Base-by-base conservation (phyloP, 306 rosid genomes). In the Malus asiatica region DNA sequence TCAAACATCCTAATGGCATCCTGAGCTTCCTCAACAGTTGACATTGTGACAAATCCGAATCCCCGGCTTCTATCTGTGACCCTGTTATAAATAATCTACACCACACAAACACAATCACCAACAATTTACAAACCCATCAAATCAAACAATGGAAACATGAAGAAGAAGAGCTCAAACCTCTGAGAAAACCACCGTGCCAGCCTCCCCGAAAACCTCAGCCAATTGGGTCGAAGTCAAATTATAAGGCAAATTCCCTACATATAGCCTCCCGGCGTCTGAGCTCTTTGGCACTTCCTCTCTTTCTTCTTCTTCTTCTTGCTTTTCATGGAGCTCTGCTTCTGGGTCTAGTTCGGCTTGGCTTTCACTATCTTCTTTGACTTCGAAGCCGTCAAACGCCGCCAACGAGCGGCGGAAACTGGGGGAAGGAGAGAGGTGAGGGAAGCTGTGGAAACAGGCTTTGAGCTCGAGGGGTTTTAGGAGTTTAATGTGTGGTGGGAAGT, bases 1-100 rank as follows among this genome's bases (percentile, higher is more conserved):
- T 92, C 89, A 76, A 92, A 90, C 97, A 85, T 85, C 75, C 83
- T 88, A 87, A 95, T 92, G 66, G 97, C 99, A 62, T 87, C 92
- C 78, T 89, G 75, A 73, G 97, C 97, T 67, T 95, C 97, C 68
- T 92, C 97, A 60, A 80, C 77, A 52, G 81, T 90, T 11, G 71
- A 84, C 99, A 95, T 92, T 27, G 97, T 88, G 42, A 90, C 97
- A 89, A 95, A 95, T 12, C 87, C 99, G 84, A 95, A 95, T 76
- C 99, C 99, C 71, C 99, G 89, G 86, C 97, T 92, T 69, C 97
- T 85, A 70, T 89, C 90, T 1, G 99, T 92, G 69, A 95, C 88
- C 74, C 93, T 93, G 74, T 90, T 93, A 35, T 95, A 92, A n/a
- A 95, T 89, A 9, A 95, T 78, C 97, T 95, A 57, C 38, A 20